Evolutionary conservation across 768 basidiomycete species (phyloP).

Genomic region (Scleroderma citrinum): DNA sequence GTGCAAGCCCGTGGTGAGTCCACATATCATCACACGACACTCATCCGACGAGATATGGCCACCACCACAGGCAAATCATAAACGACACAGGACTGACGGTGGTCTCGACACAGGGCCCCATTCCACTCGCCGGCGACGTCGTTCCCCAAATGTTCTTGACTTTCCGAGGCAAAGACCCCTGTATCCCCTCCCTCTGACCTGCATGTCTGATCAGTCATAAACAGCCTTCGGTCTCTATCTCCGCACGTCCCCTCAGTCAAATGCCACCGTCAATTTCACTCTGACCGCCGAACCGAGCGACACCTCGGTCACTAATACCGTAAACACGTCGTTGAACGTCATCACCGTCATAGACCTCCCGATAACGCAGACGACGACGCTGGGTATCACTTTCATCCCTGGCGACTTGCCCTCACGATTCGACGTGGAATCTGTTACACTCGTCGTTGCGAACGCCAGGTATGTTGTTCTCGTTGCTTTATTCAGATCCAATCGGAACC

Average conservation of each 20-base stretch:
- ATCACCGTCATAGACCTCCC: slow-evolving; percentile 36
- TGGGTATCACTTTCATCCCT: slow-evolving; percentile 37
- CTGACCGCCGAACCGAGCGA: slow-evolving; percentile 34
- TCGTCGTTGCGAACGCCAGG: slow-evolving; percentile 35
- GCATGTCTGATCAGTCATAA: not conserved
- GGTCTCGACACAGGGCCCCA: slow-evolving; percentile 39
- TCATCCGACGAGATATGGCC: not conserved
- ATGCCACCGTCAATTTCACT: slow-evolving; percentile 49
- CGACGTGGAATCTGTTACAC: slow-evolving; percentile 33
- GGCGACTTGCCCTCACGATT: slow-evolving; percentile 24
- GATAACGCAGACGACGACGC: slow-evolving; percentile 34
- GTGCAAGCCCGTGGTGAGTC: slow-evolving; percentile 24
- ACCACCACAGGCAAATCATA: slow-evolving; percentile 16
- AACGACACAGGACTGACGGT: slow-evolving; percentile 9
- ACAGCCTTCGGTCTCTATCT: slow-evolving; percentile 42
- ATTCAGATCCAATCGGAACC: not conserved
- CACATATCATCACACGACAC: too few species aligned
- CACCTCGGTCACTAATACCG: slow-evolving; percentile 28
- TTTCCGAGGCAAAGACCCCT: slow-evolving; percentile 40
- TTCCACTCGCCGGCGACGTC: slow-evolving; percentile 34
- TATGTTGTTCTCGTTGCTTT: slow-evolving; percentile 11
- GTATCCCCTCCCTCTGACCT: not conserved
- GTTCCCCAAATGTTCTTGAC: slow-evolving; percentile 54
- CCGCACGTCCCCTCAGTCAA: slow-evolving; percentile 38
- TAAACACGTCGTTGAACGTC: slow-evolving; percentile 38